phyloP scores from a whole-genome alignment of 768 basidiomycete species.

The Lactarius sanguifluus region DNA sequence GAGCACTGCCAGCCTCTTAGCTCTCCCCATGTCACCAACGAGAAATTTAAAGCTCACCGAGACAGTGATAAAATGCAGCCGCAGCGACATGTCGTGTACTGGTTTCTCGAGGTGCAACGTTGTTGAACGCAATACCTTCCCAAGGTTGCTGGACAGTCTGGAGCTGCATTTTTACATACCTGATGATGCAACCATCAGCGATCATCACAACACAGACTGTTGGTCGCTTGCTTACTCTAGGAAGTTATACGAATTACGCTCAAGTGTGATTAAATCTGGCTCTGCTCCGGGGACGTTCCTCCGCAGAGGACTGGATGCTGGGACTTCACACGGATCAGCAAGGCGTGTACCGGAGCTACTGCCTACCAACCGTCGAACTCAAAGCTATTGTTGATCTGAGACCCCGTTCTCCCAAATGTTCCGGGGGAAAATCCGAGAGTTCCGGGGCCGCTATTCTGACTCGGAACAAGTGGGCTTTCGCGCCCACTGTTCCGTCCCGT shows the following conservation, averaged over 20 bases:
- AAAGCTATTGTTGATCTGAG: constrained; percentile 58
- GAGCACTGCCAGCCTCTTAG: constrained; percentile 50
- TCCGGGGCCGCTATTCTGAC: constrained; percentile 34
- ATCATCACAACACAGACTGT: background rate
- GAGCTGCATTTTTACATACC: constrained; percentile 77
- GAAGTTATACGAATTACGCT: constrained; percentile 78
- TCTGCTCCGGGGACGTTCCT: constrained; percentile 50
- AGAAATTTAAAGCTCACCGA: constrained; percentile 48
- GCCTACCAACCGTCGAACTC: constrained; percentile 58
- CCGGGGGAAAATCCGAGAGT: constrained; percentile 53
- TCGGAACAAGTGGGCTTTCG: constrained; percentile 50
- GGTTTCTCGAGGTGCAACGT: constrained; percentile 60
- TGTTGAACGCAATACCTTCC: constrained; percentile 57
- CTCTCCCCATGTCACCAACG: background rate
- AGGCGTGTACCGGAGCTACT: constrained; percentile 22
- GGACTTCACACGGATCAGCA: constrained; percentile 31
- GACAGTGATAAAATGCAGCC: constrained; percentile 81
- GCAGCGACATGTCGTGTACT: constrained; percentile 79
- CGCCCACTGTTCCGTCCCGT: constrained; percentile 45
- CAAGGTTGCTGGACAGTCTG: constrained; percentile 52
- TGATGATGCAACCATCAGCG: constrained; percentile 33
- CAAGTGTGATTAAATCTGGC: constrained; percentile 56
- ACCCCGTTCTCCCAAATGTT: constrained; percentile 37
- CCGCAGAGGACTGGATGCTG: constrained; percentile 34
- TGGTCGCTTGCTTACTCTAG: constrained; percentile 55